Base-by-base conservation (phyloP, 306 rosid species). In the Vigna angularis region DNA sequence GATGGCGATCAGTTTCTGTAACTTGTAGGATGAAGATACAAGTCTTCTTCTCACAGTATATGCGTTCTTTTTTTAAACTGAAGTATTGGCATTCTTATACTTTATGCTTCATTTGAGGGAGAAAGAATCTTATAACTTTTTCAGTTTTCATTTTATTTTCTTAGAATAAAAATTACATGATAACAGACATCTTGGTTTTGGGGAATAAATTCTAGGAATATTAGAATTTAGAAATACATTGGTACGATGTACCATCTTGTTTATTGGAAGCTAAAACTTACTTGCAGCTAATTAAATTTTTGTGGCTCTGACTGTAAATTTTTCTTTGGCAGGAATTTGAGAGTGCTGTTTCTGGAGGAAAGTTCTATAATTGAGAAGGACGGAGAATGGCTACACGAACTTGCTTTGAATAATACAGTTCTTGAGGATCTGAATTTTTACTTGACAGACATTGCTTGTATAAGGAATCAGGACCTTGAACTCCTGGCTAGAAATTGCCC, bases 311-410 rank as follows among this genome's bases (percentile, higher is more conserved):
- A 49, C 9, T 53, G 17, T 81, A 30, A 65, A 66, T 42, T 77
- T 52, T 58, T 30, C 15, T 15, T 70, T 83, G 88, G 17, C 89
- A 94, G 98, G 90, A 85, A 30, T 73, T 91, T 95, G 76, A 92
- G 48, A 77, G 85, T 86, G 28, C 87, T 95, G 85, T 81, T 92
- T 86, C 47, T 95, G 93, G 98, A 95, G 87, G 98, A 95, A 88
- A 95, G 97, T 86, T 0, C 72, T 22, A 88, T 95, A 57, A 1
- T 0, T 9, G 97, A 92, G 84, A 79, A 70, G 1, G 92, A 89
- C 73, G 92, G 95, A 0, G 72, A 87, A n/a, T 95, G 98, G 98
- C 83, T 95, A 15, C 97, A 91, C 38, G 91, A 87, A 84, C 97
- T 95, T 81, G 98, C 98, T 47, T 26, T 32, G 16, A 90, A 91